Evolutionary conservation across 345 rosid species (phyloP), one percentile per base, ranked within the genome.

Genomic region (Erodium maritimum): DNA sequence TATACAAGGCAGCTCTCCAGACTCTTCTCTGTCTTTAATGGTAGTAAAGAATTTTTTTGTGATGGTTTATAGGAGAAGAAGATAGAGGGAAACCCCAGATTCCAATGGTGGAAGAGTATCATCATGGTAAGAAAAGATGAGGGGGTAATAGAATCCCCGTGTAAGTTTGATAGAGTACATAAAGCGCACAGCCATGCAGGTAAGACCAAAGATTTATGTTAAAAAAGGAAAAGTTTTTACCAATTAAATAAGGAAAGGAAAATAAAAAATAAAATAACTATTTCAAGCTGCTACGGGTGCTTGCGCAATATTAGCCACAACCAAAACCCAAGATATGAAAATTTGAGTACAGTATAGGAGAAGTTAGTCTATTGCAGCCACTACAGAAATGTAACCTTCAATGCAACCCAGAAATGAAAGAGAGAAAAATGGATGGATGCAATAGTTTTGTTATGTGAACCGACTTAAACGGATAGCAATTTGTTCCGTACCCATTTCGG

Each of bases 141-240:
- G 71, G 77, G 73, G 72, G 71, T 73, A 79, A 69, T 69, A 68
- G 66, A 62, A 75, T 70, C 73, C 80, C 9, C 37, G 37, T 81
- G 89, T 64, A 73, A 79, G 85, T 75, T 74, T 77, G 70, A 67
- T 51, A 71, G 72, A 74, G 60, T 54, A 72, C 76, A 75, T 60
- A 58, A 68, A 65, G 77, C 70, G 72, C 59, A 63, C 74, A 72
- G 79, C 86, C 89, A 86, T 86, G 94, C 87, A 80, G 67, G 67
- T 62, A 55, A 66, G 65, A 69, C 71, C 33, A 62, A 56, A 58
- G 61, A 69, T 57, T 59, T 57, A 63, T 23, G 61, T 61, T 67
- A 69, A 34, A 63, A 33, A 60, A 25, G 55, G 56, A 71, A 68
- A n/a, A n/a, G n/a, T n/a, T n/a, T n/a, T n/a, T n/a, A n/a, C n/a